Percentiles rank a stretch among this genome's conserved stretches.
These are phyloP conservation scores for Nevesoporus exiguus DNA, from an alignment of 768 basidiomycete species.

Conservation along the genomic window DNA sequence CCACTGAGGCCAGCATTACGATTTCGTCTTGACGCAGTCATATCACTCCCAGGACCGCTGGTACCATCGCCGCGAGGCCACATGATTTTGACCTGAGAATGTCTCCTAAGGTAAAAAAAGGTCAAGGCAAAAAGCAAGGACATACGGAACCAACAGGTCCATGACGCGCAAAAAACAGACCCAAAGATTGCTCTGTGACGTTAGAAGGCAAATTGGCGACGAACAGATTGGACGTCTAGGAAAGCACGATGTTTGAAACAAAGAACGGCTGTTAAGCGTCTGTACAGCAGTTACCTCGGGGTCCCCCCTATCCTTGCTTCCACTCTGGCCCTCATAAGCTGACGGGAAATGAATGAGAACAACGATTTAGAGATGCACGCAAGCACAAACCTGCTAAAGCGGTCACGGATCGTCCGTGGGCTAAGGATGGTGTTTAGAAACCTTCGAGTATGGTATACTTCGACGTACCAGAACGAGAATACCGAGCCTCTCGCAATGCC, in stretches of 20 bases:
- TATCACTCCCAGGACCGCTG: conserved; percentile 67
- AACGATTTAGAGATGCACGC: background rate
- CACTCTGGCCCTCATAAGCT: conserved; percentile 90
- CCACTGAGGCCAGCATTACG: conserved; percentile 84
- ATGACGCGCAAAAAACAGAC: conserved; percentile 84
- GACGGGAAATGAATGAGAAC: conserved; percentile 4
- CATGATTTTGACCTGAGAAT: conserved; percentile 88
- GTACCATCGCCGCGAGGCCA: conserved; percentile 88
- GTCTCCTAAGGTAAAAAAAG: background rate
- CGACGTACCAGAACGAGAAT: conserved; percentile 59
- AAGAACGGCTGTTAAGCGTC: background rate
- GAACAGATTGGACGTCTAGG: conserved; percentile 90
- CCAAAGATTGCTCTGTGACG: conserved; percentile 82
- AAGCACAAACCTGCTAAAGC: conserved; percentile 74
- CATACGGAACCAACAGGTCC: conserved; percentile 92
- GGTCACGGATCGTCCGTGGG: conserved; percentile 76
- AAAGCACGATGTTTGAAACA: conserved; percentile 1
- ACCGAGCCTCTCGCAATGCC: conserved; percentile 83
- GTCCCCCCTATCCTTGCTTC: conserved; percentile 86
- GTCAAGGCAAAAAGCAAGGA: conserved; percentile 8
- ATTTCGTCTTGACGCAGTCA: conserved; percentile 65
- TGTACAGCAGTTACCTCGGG: conserved; percentile 55
- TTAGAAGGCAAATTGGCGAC: conserved; percentile 89
- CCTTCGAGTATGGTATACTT: background rate
- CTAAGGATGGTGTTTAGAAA: conserved; percentile 26